phyloP scores from a whole-genome alignment of 352 stramenopile species.

The Globisporangium radiosum region DNA sequence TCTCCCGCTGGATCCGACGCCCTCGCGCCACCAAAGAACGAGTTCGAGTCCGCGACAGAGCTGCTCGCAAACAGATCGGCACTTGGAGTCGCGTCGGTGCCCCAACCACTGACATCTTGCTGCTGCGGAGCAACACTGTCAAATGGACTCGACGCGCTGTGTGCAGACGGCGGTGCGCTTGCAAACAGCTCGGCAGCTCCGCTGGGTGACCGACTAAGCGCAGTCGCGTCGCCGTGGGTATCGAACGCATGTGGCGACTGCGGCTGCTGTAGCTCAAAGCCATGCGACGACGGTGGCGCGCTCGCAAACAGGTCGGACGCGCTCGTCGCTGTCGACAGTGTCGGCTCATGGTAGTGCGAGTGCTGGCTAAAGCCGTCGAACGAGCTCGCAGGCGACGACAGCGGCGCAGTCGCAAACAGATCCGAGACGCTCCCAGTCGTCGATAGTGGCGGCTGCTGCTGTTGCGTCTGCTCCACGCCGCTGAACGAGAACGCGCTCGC shows the following conservation, averaged over 20 bases:
- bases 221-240: neutral
- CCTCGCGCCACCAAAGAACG: neutral
- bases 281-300: slow-evolving; percentile 1
- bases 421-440: slow-evolving; percentile 5
- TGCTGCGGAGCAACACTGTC: slow-evolving; percentile 3
- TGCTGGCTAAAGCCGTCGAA: slow-evolving; percentile 2
- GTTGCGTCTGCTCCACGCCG: slow-evolving; percentile 8
- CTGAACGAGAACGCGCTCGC: slow-evolving; percentile 1
- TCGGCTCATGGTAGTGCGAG: neutral
- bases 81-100: neutral
- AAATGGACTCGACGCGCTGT: slow-evolving; percentile 1
- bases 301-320: slow-evolving; percentile 8
- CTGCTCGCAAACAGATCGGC: slow-evolving; percentile 8
- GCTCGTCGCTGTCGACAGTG: slow-evolving; percentile 2
- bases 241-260: neutral
- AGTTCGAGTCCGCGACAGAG: neutral
- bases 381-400: neutral
- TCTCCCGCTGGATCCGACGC: neutral
- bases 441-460: slow-evolving; percentile 8
- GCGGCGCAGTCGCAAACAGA: slow-evolving; percentile 6
- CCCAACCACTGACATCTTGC: slow-evolving; percentile 1
- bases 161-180: neutral
- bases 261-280: slow-evolving; percentile 5
- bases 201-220: neutral
- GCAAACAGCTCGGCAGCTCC: slow-evolving; percentile 9